Base-by-base conservation (phyloP, 2,329 filamentous ascomycete genomes). In the Fusarium sublunatum region DNA sequence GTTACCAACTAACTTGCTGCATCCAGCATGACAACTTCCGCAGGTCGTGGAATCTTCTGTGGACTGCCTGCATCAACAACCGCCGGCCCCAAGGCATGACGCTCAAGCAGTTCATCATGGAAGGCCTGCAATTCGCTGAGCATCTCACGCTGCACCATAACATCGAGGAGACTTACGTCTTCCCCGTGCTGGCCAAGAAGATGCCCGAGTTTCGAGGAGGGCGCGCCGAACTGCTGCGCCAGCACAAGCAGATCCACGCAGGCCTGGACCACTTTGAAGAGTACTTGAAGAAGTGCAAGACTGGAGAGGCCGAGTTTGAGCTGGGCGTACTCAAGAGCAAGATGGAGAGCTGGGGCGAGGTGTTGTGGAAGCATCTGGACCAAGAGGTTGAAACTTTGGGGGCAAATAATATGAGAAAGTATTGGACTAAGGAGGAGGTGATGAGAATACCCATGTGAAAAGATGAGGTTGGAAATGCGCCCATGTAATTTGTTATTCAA, bases 81-180 rank as follows among this genome's bases (percentile, higher is more conserved):
- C 84, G 84, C 59, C 86, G 89, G 0, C 88, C 90, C 0, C 71
- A 78, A 4, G 82, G 82, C 64, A 85, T 92, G 79, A 87, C 88
- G 1, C 83, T 92, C 12, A 83, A 84, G 26, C 83, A 89, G 64
- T 92, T 95, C 75, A 78, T 96, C 66, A 75, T 81, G 66, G 79
- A 83, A 25, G 91, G 89, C 29, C 80, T 91, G n/a, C 79, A 87
- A 44, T 92, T 97, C 74, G 83, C 86, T 65, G 81, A 83, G 13
- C 84, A 90, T 55, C 86, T 97, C n/a, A 84, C 86, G 9, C 77
- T 85, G 54, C 93, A 97, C 78, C 93, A 97, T 79, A 80, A 79
- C 54, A 94, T 96, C 70, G 93, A 97, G 75, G 93, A 97, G 76
- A 78, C 81, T 28, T 86, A 92, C 74, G 82, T 97, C 36, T 97